Percentiles rank a stretch among this genome's conserved stretches.
Evolutionary conservation across 2,329 filamentous ascomycete genomes (phyloP).

Genomic region (Epichloe baconii): DNA sequence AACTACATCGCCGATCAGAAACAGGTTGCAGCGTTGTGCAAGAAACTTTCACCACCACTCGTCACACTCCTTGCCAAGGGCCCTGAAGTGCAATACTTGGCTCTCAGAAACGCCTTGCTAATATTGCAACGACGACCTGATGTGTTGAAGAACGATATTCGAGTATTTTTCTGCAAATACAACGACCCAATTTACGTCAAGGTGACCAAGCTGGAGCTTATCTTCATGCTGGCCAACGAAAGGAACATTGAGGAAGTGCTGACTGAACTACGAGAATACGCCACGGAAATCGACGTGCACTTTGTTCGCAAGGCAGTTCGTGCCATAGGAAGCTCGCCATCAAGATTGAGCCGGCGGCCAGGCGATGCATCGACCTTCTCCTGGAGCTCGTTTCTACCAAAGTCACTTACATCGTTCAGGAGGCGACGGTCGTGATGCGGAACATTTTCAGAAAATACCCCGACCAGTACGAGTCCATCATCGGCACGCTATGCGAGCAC

Average conservation of each 20-base stretch:
- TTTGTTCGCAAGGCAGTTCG: slow-evolving; percentile 96
- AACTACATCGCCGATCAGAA: slow-evolving; percentile 94
- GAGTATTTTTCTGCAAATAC: slow-evolving; percentile 99
- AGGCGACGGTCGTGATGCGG: slow-evolving; percentile 94
- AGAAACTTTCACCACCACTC: slow-evolving; percentile 86
- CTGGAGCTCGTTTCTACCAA: slow-evolving; percentile 95
- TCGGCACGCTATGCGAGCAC: slow-evolving; percentile 88
- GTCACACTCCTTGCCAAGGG: slow-evolving; percentile 93
- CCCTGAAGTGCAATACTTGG: slow-evolving; percentile 95
- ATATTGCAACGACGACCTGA: slow-evolving; percentile 89
- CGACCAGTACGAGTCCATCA: slow-evolving; percentile 97
- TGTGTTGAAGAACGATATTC: slow-evolving; percentile 88
- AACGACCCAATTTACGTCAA: slow-evolving; percentile 99
- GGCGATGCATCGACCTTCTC: slow-evolving; percentile 81
- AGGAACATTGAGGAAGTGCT: slow-evolving; percentile 92
- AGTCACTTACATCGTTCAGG: slow-evolving; percentile 96
- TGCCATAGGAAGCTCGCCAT: slow-evolving; percentile 94
- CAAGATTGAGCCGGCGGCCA: slow-evolving; percentile 91
- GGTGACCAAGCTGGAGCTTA: slow-evolving; percentile 94
- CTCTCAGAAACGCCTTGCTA: slow-evolving; percentile 80
- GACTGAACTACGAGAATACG: slow-evolving; percentile 89
- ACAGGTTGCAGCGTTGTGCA: slow-evolving; percentile 73
- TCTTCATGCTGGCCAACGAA: slow-evolving; percentile 96
- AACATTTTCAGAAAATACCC: slow-evolving; percentile 99
- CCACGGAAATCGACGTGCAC: slow-evolving; percentile 96